A percentile compares a stretch with the other conserved stretches of the same genome.
phyloP scores from a whole-genome alignment of 2,329 filamentous ascomycete genomes.

The Fusarium cicatricum region DNA sequence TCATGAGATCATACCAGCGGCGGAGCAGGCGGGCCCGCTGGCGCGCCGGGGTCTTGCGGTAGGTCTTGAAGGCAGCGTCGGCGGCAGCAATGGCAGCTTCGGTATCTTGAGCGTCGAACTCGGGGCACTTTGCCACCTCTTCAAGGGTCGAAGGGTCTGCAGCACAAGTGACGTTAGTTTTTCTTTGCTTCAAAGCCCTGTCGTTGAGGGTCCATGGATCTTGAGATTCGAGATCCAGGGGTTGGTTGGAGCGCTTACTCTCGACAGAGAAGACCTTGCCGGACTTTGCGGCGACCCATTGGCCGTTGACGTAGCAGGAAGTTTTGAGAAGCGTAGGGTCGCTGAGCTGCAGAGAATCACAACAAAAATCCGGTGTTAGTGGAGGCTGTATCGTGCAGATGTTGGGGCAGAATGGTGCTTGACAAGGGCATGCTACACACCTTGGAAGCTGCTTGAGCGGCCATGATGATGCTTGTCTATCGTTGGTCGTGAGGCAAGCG shows the following conservation, averaged over 20 bases:
- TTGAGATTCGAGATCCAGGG: neutral
- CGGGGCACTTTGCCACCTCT: slow-evolving; percentile 74
- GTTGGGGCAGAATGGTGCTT: slow-evolving; percentile 7
- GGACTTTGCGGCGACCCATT: slow-evolving; percentile 77
- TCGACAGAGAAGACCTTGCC: slow-evolving; percentile 77
- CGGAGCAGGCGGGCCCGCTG: slow-evolving; percentile 67
- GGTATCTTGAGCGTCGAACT: slow-evolving; percentile 74
- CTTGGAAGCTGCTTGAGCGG: slow-evolving; percentile 20
- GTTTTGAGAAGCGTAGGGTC: slow-evolving; percentile 74
- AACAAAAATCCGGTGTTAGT: slow-evolving; percentile 19
- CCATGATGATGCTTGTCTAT: slow-evolving; percentile 24
- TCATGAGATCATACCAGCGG: slow-evolving; percentile 73
- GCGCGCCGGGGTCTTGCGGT: slow-evolving; percentile 66
- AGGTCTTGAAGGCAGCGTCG: slow-evolving; percentile 63
- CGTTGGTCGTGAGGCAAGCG: slow-evolving; percentile 2
- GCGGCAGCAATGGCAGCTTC: slow-evolving; percentile 75
- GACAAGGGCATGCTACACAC: slow-evolving; percentile 23
- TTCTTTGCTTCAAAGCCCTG: neutral
- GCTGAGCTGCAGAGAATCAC: slow-evolving; percentile 56
- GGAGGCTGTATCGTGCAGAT: slow-evolving; percentile 10
- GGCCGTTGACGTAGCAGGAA: slow-evolving; percentile 76
- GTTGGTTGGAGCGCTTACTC: slow-evolving; percentile 51
- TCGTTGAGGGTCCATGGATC: neutral
- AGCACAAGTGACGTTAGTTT: slow-evolving; percentile 18
- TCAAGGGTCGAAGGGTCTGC: slow-evolving; percentile 76